Percentiles rank a stretch among this genome's conserved stretches.
phyloP scores from a whole-genome alignment of 2,329 filamentous ascomycete species.

The Trichophaea hybrida region DNA sequence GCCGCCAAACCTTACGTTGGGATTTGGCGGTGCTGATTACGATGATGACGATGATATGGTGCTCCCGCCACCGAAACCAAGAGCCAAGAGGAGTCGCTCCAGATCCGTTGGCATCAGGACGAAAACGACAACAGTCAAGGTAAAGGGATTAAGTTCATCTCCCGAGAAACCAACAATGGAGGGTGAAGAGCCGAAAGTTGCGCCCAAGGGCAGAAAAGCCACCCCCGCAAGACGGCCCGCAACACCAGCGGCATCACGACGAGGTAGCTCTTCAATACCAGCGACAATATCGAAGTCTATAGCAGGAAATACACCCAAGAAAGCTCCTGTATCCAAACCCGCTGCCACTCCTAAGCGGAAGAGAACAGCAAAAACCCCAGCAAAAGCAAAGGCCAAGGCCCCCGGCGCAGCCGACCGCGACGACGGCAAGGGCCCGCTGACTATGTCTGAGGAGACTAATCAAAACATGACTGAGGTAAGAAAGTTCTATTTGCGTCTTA shows the following conservation, averaged over 20 bases:
- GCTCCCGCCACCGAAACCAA: neutral
- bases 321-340: neutral
- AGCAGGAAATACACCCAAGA: neutral
- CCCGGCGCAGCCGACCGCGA: neutral
- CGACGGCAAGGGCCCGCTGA: no score
- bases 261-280: neutral
- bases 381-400: neutral
- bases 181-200: neutral
- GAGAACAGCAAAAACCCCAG: neutral
- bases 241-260: neutral
- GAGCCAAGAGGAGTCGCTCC: neutral
- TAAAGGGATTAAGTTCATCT: neutral
- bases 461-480: no score
- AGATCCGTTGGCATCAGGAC: neutral
- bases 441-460: no score
- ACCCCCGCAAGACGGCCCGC: neutral
- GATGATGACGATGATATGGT: neutral
- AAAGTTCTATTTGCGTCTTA: no score
- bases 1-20: neutral
- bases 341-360: neutral
- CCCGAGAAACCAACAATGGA: neutral
- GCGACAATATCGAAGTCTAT: neutral
- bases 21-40: neutral
- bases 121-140: constrained; percentile 3
- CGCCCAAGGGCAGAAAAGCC: neutral